phyloP scores from a whole-genome alignment of 2,329 filamentous ascomycete genomes.

The Diplodia scrobiculata region DNA sequence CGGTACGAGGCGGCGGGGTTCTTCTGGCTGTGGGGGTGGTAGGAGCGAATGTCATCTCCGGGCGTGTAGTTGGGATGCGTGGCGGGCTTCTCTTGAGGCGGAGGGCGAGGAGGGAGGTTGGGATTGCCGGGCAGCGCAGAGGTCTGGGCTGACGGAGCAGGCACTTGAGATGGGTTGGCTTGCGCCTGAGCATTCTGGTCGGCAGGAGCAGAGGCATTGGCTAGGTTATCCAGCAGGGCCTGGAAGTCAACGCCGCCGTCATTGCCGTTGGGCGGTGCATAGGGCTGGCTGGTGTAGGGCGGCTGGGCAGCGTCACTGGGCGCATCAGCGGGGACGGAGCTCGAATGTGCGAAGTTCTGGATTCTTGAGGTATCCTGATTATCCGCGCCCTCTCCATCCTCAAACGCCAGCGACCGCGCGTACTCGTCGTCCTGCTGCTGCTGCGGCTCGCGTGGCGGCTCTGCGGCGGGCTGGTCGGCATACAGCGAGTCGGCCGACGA shows the following conservation, averaged over 20 bases:
- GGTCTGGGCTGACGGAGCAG: conserved; percentile 33
- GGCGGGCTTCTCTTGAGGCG: conserved; percentile 52
- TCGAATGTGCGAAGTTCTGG: conserved; percentile 42
- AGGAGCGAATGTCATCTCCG: conserved; percentile 54
- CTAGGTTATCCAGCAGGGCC: conserved; percentile 50
- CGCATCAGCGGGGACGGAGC: conserved; percentile 39
- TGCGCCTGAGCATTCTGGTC: conserved; percentile 40
- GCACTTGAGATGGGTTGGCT: conserved; percentile 20
- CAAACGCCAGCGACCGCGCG: conserved; percentile 37
- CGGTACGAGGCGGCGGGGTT: conserved; percentile 39
- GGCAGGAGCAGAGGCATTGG: conserved; percentile 29
- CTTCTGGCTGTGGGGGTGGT: conserved; percentile 53
- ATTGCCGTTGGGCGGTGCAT: conserved; percentile 36
- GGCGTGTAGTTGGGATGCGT: conserved; percentile 54
- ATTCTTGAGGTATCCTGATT: conserved; percentile 45
- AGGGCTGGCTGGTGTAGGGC: conserved; percentile 30
- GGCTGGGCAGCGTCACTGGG: conserved; percentile 41
- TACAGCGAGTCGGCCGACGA: conserved; percentile 39
- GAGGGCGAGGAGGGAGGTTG: conserved; percentile 52
- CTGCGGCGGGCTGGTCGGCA: conserved; percentile 36
- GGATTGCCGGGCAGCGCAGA: conserved; percentile 45
- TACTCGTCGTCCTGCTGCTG: conserved; percentile 34
- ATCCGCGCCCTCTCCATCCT: conserved; percentile 36
- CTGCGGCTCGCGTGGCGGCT: conserved; percentile 34
- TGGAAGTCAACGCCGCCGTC: conserved; percentile 50